Conservation (phyloP, 1,139 yeast species). For the Kurtzmaniella quercitrusa region DNA sequence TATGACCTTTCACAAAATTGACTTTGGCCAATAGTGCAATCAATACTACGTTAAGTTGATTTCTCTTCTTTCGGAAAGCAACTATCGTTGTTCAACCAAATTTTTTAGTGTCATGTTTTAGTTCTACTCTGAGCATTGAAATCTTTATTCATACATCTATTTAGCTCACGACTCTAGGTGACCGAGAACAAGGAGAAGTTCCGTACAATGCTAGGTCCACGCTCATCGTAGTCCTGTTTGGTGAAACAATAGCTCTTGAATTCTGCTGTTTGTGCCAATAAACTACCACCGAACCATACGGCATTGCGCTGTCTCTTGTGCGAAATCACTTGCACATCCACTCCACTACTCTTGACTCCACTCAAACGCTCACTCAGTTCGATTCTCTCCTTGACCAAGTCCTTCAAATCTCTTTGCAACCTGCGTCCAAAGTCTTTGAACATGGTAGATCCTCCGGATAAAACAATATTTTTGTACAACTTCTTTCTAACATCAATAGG, state of each 20-base stretch:
- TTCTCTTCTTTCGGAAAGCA: no score
- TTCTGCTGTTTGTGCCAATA: slow-evolving; percentile 95
- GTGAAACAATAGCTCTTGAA: slow-evolving; percentile 96
- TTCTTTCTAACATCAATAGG: slow-evolving; percentile 99
- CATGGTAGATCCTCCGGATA: slow-evolving; percentile 98
- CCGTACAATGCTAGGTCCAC: slow-evolving; percentile 96
- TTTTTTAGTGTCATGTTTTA: no score
- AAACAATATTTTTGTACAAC: slow-evolving; percentile 88
- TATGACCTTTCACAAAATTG: no score
- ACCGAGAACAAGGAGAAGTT: slow-evolving; percentile 91
- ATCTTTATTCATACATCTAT: no score
- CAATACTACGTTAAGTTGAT: no score
- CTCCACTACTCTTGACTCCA: slow-evolving; percentile 88
- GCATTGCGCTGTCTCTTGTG: slow-evolving; percentile 98
- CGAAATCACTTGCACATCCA: slow-evolving; percentile 93
- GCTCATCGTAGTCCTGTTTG: slow-evolving; percentile 94
- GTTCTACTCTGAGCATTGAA: no score
- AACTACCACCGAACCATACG: slow-evolving; percentile 98
- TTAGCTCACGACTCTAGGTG: no score
- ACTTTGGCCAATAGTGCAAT: no score
- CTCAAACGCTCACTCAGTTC: slow-evolving; percentile 73
- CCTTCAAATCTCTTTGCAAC: slow-evolving; percentile 89
- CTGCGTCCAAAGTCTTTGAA: slow-evolving; percentile 97
- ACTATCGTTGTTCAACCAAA: no score
- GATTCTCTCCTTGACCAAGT: slow-evolving; percentile 85